Evolutionary conservation across 129 eudicot species (phyloP).

Genomic region (carrot (Daucus carota)): DNA sequence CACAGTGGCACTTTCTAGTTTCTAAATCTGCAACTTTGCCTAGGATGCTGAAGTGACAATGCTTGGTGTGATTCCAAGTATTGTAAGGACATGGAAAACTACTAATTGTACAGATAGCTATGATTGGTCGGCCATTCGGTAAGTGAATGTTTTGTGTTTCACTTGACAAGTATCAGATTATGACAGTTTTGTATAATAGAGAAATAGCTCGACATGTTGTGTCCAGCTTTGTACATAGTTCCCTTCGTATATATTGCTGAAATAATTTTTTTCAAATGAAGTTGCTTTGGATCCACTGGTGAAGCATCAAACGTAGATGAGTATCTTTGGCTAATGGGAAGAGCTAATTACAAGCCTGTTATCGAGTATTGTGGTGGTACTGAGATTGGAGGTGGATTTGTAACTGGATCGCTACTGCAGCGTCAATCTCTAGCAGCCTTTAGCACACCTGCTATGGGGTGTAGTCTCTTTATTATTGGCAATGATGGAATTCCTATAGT

Average conservation of each 20-base stretch:
- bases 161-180: slow-evolving; percentile 1
- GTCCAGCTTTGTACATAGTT: neutral
- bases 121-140: slow-evolving; percentile 97
- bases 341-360: slow-evolving; percentile 83
- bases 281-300: slow-evolving; percentile 94
- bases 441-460: slow-evolving; percentile 89
- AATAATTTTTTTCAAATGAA: slow-evolving; percentile 12
- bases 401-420: slow-evolving; percentile 75
- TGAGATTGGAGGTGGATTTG: slow-evolving; percentile 93
- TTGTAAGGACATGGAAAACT: slow-evolving; percentile 87
- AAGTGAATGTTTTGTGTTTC: slow-evolving; percentile 16
- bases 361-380: slow-evolving; percentile 99
- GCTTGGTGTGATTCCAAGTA: slow-evolving; percentile 91
- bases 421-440: slow-evolving; percentile 76
- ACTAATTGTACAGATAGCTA: slow-evolving; percentile 58
- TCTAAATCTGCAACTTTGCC: slow-evolving; percentile 10
- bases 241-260: neutral
- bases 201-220: neutral
- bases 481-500: slow-evolving; percentile 66
- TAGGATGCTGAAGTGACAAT: slow-evolving; percentile 93
- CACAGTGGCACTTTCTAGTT: slow-evolving; percentile 1
- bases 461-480: slow-evolving; percentile 62
- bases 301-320: slow-evolving; percentile 96
- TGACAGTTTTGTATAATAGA: neutral
- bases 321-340: slow-evolving; percentile 90